Evolutionary conservation across 1,284 basidiomycete genomes (phyloP).

Genomic region (Porodaedalea pini): DNA sequence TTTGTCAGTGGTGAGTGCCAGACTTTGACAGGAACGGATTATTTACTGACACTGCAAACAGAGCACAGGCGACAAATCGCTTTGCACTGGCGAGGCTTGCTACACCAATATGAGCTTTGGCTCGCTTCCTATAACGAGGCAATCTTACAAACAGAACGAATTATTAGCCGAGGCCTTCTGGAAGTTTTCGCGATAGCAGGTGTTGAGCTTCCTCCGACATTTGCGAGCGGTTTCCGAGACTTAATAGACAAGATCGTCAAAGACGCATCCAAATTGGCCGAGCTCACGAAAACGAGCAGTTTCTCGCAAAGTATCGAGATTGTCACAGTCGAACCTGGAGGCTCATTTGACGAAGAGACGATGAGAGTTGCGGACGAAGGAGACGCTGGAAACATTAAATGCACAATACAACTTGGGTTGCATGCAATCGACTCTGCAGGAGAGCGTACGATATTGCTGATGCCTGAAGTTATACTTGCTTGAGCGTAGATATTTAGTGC

Average conservation of each 20-base stretch:
- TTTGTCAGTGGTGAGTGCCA: background rate
- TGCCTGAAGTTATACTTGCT: constrained; percentile 3
- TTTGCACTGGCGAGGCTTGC: constrained; percentile 12
- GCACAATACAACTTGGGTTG: constrained; percentile 1
- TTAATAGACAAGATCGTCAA: background rate
- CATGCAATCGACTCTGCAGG: background rate
- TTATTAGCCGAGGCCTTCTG: constrained; percentile 1
- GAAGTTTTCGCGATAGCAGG: background rate
- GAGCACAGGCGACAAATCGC: constrained; percentile 1
- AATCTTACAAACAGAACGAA: background rate
- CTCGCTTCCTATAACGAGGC: constrained; percentile 3
- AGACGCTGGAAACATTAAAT: background rate
- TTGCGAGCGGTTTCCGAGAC: background rate
- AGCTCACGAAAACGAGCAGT: background rate
- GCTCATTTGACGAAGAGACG: background rate
- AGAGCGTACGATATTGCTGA: background rate
- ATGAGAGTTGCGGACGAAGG: background rate
- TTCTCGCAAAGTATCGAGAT: constrained; percentile 5
- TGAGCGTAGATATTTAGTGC: background rate
- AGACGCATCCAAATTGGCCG: constrained; percentile 2
- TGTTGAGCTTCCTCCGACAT: background rate
- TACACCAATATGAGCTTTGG: background rate
- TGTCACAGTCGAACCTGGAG: constrained; percentile 2
- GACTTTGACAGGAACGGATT: background rate
- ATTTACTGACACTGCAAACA: background rate